Percentiles rank a stretch among this genome's conserved stretches.
Conservation (phyloP, 495 filamentous ascomycete species). For the Penicillium cinerascens region DNA sequence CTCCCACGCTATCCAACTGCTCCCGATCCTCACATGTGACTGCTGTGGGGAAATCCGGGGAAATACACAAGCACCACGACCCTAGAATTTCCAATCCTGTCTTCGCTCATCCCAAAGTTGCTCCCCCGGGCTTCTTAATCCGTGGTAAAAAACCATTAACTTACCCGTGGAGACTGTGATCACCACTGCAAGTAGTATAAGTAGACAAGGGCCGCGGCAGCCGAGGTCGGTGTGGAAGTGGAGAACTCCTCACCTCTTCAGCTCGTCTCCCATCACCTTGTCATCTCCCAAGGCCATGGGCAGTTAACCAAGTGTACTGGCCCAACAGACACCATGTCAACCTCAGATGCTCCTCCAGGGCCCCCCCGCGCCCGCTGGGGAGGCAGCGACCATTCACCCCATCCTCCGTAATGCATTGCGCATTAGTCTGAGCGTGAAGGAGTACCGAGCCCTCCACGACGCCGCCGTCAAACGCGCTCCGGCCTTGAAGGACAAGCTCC, state of each 20-base stretch:
- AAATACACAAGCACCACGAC: no score
- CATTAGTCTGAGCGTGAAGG: conserved; percentile 77
- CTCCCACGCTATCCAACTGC: no score
- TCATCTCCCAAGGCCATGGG: conserved; percentile 1
- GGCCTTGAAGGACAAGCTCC: conserved; percentile 55
- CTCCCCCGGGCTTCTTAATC: no score
- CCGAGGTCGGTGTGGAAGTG: conserved; percentile 13
- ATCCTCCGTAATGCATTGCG: conserved; percentile 68
- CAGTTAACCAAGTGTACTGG: conserved; percentile 1
- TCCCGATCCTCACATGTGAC: no score
- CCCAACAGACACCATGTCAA: conserved; percentile 12
- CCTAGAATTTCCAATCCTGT: no score
- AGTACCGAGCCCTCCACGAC: conserved; percentile 78
- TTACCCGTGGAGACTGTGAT: no score
- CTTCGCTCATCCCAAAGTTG: no score
- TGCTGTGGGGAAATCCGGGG: no score
- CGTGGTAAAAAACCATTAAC: no score
- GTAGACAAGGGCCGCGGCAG: background rate
- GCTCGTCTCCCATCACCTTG: background rate
- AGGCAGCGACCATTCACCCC: conserved; percentile 17
- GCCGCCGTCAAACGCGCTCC: conserved; percentile 68
- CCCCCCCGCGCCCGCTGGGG: conserved; percentile 7
- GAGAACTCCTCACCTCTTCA: conserved; percentile 10
- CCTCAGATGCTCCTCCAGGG: conserved; percentile 6
- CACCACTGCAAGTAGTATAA: background rate